Percentiles rank a stretch among this genome's conserved stretches.
phyloP scores from a whole-genome alignment of 148 eudicot species.

The Camellia sinensis region DNA sequence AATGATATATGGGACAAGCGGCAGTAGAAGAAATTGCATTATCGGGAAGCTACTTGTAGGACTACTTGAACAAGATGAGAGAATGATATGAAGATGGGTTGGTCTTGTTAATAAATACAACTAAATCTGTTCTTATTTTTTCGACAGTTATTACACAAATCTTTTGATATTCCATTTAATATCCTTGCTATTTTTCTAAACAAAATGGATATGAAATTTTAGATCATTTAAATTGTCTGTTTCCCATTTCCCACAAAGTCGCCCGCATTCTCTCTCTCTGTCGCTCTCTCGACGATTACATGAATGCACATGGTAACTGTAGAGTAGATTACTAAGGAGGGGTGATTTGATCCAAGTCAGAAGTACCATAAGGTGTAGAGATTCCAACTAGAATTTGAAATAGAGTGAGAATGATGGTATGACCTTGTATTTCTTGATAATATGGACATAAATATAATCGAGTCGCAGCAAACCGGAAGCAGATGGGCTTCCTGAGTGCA shows the following conservation, averaged over 20 bases:
- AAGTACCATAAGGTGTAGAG: background rate
- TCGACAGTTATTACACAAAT: too few species aligned
- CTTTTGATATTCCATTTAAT: too few species aligned
- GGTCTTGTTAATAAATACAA: background rate
- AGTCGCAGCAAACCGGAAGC: background rate
- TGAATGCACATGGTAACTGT: too few species aligned
- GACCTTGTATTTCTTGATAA: background rate
- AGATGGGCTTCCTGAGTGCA: background rate
- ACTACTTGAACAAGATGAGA: background rate
- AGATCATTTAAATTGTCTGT: background rate
- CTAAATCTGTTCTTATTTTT: too few species aligned
- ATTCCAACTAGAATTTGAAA: background rate
- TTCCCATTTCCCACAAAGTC: too few species aligned
- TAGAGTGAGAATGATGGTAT: background rate
- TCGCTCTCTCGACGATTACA: too few species aligned
- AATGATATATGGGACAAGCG: too few species aligned
- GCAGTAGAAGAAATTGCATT: background rate
- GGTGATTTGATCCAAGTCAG: slow-evolving; percentile 5
- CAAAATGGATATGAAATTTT: background rate
- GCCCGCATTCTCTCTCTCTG: too few species aligned
- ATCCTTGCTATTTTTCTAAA: slow-evolving; percentile 12
- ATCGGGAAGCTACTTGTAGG: too few species aligned
- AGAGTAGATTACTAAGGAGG: too few species aligned
- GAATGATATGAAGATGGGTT: background rate
- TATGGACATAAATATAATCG: background rate